Evolutionary conservation across 2,329 filamentous ascomycete species (phyloP), one percentile per base, ranked within the genome.

Genomic region (Ampelomyces quisqualis): DNA sequence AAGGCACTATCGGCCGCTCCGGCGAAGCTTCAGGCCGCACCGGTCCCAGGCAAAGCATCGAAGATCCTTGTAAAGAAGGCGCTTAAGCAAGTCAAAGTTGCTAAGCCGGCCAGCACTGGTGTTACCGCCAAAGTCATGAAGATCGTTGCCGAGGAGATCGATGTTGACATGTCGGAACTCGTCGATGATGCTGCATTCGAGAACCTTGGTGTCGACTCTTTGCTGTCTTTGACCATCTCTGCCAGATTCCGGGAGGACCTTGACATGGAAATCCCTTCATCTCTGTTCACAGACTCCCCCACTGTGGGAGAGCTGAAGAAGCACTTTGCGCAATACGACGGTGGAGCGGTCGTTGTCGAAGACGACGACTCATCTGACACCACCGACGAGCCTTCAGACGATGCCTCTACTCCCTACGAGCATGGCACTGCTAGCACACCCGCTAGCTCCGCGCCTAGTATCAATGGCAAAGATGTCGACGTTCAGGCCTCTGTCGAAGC

Each of bases 111-210:
- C 34, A 77, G 78, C 55, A 74, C 59, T 58, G 78, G 24, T 69
- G 75, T 70, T 57, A 73, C 60, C 63, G 77, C 53, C 45, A 73
- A 73, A 48, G 75, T 86, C 32, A 81, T 84, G 64, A 76, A 78
- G 38, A 85, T 83, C 40, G 81, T 88, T 47, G 80, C 83, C n/a
- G 73, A 77, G 24, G 84, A 88, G 63, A 79, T 78, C 33, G 79
- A 80, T 46, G 73, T 83, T 14, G 76, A 79, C 36, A 73, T 77
- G 55, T 71, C 72, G 14, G 79, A 83, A 57, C 73, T 83, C 37
- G 75, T 79, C 9, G 78, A 82, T 38, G 77, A 79, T 38, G 73
- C 79, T 37, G 76, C 77, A 34, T 82, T 82, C 51, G 78, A 80
- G 51, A 80, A 82, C 54, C 75, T 82, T 17, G 79, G 79, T 44